A percentile compares a stretch with the other conserved stretches of the same genome.
These are phyloP conservation scores for Fusarium luffae DNA, from an alignment of 2,329 filamentous ascomycete genomes.

Conservation along the genomic window DNA sequence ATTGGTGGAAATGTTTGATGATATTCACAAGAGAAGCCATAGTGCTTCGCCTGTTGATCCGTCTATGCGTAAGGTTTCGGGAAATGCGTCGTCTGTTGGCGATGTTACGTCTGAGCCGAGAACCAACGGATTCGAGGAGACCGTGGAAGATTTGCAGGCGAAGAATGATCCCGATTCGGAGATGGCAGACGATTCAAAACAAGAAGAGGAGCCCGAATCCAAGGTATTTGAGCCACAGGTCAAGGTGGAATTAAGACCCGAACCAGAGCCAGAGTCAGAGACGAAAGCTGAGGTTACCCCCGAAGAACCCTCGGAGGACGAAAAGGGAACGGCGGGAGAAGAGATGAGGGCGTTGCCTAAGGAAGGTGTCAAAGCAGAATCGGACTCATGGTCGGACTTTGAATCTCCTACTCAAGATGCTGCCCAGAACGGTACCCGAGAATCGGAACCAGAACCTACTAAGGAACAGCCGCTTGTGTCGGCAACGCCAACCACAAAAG, in stretches of 20 bases:
- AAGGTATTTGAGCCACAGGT: not conserved
- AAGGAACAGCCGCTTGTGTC: not conserved
- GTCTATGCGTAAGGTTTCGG: conserved; percentile 24
- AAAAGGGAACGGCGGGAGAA: not conserved
- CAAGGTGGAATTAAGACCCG: not conserved
- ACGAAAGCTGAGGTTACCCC: not conserved
- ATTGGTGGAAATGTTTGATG: conserved; percentile 63
- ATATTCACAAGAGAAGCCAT: conserved; percentile 49
- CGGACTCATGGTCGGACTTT: conserved; percentile 38
- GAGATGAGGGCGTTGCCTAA: not conserved
- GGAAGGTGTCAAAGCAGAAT: conserved; percentile 5
- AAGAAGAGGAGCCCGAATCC: not conserved
- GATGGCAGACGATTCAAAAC: not conserved
- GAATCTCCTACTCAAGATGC: conserved; percentile 28
- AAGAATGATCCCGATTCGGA: not conserved
- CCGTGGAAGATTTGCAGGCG: not conserved
- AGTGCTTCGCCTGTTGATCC: conserved; percentile 41
- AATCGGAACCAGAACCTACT: not conserved
- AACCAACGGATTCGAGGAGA: not conserved
- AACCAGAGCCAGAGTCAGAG: not conserved
- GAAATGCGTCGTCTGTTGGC: conserved; percentile 10
- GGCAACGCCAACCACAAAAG: not conserved
- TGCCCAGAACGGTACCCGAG: not conserved
- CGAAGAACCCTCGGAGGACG: conserved; percentile 5
- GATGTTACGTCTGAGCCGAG: conserved; percentile 5